These are phyloP conservation scores for Eremothecium coryli DNA, from an alignment of 1,139 yeast genomes.

Conservation along the genomic window DNA sequence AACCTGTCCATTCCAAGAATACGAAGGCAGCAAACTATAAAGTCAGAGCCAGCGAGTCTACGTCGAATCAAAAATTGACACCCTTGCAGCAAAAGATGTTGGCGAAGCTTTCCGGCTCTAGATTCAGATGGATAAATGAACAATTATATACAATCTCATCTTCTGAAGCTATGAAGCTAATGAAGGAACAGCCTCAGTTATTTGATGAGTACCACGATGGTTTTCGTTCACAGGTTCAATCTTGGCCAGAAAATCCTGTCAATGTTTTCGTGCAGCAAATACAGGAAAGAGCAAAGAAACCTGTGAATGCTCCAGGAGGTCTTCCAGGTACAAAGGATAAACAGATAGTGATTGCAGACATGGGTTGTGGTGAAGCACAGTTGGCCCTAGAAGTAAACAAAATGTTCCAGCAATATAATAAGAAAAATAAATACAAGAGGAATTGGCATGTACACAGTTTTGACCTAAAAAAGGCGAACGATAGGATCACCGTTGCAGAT, in stretches of 20 bases:
- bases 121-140: conserved; percentile 97
- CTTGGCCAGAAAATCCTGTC: conserved; percentile 98
- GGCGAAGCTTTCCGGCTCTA: conserved; percentile 85
- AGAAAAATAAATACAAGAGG: conserved; percentile 30
- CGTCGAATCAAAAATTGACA: conserved; percentile 38
- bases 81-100: conserved; percentile 94
- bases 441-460: conserved; percentile 72
- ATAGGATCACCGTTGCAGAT: conserved; percentile 90
- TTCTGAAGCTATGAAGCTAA: conserved; percentile 60
- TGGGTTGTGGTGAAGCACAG: conserved; percentile 98
- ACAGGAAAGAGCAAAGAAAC: conserved; percentile 49
- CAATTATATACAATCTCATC: conserved; percentile 82
- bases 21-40: conserved; percentile 5
- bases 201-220: conserved; percentile 95
- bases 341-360: conserved; percentile 76
- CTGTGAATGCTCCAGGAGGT: conserved; percentile 91
- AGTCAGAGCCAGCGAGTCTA: conserved; percentile 5
- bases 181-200: conserved; percentile 72
- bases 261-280: conserved; percentile 74
- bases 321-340: conserved; percentile 56
- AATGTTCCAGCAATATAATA: conserved; percentile 36
- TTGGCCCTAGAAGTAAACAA: conserved; percentile 57
- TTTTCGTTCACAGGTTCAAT: conserved; percentile 83
- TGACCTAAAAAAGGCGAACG: conserved; percentile 80
- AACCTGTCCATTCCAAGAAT: conserved; percentile 5